phyloP scores from a whole-genome alignment of 257 asterid genomes.

The Linaria vulgaris region DNA sequence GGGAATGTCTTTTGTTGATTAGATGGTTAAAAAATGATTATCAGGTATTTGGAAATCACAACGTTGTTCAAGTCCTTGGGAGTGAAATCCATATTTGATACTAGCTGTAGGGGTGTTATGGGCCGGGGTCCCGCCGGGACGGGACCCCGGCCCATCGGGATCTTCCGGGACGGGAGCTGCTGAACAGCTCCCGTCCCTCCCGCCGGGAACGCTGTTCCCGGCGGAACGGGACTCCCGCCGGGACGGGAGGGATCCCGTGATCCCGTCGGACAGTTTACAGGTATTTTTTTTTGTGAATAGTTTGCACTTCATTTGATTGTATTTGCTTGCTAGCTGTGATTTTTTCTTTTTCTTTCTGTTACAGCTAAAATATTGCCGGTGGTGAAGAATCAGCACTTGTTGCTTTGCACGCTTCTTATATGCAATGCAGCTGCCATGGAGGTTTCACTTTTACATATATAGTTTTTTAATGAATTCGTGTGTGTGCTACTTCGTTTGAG shows the following conservation, averaged over 20 bases:
- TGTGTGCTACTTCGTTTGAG: slow-evolving; percentile 1
- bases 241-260: no score
- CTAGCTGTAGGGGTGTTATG: no score
- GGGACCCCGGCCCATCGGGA: no score
- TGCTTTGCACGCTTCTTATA: slow-evolving; percentile 69
- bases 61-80: slow-evolving; percentile 84
- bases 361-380: slow-evolving; percentile 58
- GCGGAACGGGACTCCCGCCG: no score
- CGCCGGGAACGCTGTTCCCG: no score
- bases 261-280: no score
- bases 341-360: background rate
- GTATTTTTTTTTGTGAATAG: no score
- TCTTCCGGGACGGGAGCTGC: no score
- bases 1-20: slow-evolving; percentile 10
- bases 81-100: slow-evolving; percentile 86
- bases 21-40: slow-evolving; percentile 12
- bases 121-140: no score
- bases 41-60: slow-evolving; percentile 78
- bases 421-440: slow-evolving; percentile 73
- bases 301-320: background rate
- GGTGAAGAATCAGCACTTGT: slow-evolving; percentile 64
- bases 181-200: no score
- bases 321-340: background rate
- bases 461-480: slow-evolving; percentile 9
- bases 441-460: slow-evolving; percentile 40